A percentile compares a stretch with the other conserved stretches of the same genome.
phyloP scores from a whole-genome alignment of 2,329 filamentous ascomycete genomes.

The Colletotrichum lindemuthianum region DNA sequence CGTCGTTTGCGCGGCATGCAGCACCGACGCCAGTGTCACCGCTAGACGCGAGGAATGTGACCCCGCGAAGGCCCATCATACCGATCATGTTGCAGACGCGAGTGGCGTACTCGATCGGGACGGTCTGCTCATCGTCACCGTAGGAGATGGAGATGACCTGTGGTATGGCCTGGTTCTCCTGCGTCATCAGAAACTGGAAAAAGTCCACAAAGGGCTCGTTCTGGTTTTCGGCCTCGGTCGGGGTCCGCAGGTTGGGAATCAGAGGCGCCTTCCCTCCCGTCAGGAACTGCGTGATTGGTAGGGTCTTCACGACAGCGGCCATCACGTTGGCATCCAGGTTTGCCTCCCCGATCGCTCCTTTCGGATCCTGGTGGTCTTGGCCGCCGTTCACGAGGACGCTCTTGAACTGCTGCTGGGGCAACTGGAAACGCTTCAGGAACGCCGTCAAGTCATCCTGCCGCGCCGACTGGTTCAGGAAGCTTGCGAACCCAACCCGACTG shows the following conservation, averaged over 20 bases:
- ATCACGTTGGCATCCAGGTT: constrained; percentile 73
- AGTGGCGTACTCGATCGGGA: constrained; percentile 67
- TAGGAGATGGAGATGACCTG: constrained; percentile 73
- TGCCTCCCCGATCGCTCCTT: constrained; percentile 59
- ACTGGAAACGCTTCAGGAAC: constrained; percentile 48
- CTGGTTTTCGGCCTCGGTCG: constrained; percentile 51
- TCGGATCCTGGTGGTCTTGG: constrained; percentile 49
- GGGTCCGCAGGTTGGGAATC: constrained; percentile 40
- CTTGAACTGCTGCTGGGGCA: constrained; percentile 56
- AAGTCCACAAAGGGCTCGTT: constrained; percentile 77
- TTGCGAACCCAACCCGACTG: constrained; percentile 60
- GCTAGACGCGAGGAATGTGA: constrained; percentile 69
- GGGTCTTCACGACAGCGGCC: constrained; percentile 60
- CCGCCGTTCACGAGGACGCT: constrained; percentile 52
- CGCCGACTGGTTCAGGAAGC: constrained; percentile 62
- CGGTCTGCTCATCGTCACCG: constrained; percentile 72
- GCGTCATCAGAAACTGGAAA: constrained; percentile 65
- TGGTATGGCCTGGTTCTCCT: constrained; percentile 63
- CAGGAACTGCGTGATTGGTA: constrained; percentile 41
- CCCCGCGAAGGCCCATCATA: constrained; percentile 70
- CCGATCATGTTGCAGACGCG: constrained; percentile 70
- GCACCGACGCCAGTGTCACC: constrained; percentile 68
- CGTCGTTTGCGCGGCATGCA: constrained; percentile 63
- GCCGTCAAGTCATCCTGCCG: constrained; percentile 55
- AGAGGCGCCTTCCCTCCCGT: constrained; percentile 44